Base-by-base conservation (phyloP, 2,329 filamentous ascomycete genomes). In the Sarocladium oryzae region DNA sequence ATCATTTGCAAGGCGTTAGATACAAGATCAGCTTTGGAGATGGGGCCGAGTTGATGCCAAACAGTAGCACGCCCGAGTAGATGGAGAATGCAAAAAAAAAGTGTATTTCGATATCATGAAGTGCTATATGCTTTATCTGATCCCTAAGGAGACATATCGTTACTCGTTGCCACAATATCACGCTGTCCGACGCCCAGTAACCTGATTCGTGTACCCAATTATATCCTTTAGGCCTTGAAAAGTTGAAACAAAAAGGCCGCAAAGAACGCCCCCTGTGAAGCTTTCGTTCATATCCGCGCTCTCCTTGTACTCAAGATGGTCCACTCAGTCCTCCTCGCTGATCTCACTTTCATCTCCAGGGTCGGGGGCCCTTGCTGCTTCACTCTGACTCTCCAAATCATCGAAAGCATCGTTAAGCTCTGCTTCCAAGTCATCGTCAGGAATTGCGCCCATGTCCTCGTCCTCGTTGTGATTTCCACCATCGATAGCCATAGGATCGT, bases 321-420 rank as follows among this genome's bases (percentile, higher is more conserved):
- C n/a, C n/a, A n/a, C 26, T 20, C 66, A 85, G 61, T 85, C 82
- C 62, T 85, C 82, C 61, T 85, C 82, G 56, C 82, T 85, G 51
- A 85, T 81, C 57, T 83, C 80, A 56, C 81, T 85, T 63, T 85
- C 81, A 50, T 81, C 79, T 35, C 72, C 75, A 10, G 40, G 21
- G 23, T 74, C 72, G 24, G 73, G 69, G 54, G 69, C 75, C 13
- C 7, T 7, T 13, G 7, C 28, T 13, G 28, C 28, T 32, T 71
- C 76, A 23, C 75, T 70, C 54, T 76, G 69, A 57, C 73, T 68
- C 26, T 45, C 49, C 3, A 45, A 37, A 16, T 40, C 54, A 24
- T 55, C 54, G 26, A 55, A 55, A 1, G 54, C 54, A 32, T 77
- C 77, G 57, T 79, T 78, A 61, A 84, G 69, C 57, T 82, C 78